Evolutionary conservation across 805 yeast genomes (phyloP).

Genomic region (Lachancea dasiensis): DNA sequence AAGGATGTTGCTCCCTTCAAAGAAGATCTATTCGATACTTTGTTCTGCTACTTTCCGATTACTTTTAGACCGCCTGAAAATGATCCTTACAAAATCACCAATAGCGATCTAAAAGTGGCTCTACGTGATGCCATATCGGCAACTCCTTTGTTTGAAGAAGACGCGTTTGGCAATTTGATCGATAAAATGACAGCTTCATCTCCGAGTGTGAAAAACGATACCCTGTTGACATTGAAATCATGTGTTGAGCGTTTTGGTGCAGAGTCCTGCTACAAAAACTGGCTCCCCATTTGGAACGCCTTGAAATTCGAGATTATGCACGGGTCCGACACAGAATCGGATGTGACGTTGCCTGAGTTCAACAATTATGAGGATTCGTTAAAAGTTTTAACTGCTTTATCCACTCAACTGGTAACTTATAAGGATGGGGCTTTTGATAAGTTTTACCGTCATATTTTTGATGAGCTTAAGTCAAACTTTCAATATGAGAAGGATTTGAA

Average conservation of each 20-base stretch:
- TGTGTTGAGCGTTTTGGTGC: constrained; percentile 51
- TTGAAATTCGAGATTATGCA: constrained; percentile 85
- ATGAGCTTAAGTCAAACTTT: constrained; percentile 52
- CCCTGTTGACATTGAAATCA: constrained; percentile 51
- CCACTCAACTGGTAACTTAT: constrained; percentile 31
- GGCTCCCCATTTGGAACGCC: constrained; percentile 81
- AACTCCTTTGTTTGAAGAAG: constrained; percentile 57
- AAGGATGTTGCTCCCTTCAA: constrained; percentile 38
- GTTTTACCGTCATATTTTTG: constrained; percentile 37
- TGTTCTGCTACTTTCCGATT: constrained; percentile 95
- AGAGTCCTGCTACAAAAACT: constrained; percentile 47
- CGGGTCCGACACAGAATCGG: constrained; percentile 42
- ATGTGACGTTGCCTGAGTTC: constrained; percentile 22
- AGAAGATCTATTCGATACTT: constrained; percentile 75
- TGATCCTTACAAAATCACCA: constrained; percentile 78
- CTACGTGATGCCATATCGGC: constrained; percentile 60
- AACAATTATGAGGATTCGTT: constrained; percentile 40
- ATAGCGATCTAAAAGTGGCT: constrained; percentile 58
- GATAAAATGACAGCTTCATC: constrained; percentile 78
- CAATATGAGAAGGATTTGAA: constrained; percentile 47
- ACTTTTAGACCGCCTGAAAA: constrained; percentile 84
- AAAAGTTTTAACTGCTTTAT: constrained; percentile 40
- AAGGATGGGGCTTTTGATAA: constrained; percentile 33
- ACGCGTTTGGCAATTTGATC: constrained; percentile 67
- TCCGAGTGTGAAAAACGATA: constrained; percentile 66